phyloP scores from a whole-genome alignment of 441 rosid genomes.

The Pelargonium cotyledonis region DNA sequence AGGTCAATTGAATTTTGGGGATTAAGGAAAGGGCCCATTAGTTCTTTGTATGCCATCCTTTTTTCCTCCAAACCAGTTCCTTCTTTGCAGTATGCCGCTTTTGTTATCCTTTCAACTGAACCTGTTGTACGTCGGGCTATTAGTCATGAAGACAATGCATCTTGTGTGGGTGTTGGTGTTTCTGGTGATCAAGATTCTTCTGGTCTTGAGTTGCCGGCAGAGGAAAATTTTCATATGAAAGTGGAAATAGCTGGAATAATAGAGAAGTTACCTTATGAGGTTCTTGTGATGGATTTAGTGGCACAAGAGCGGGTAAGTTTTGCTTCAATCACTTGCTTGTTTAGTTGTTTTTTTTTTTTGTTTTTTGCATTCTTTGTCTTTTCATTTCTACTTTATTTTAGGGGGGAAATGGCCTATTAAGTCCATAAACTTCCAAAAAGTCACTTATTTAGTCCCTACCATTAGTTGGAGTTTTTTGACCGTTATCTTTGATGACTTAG shows the following conservation, averaged over 20 bases:
- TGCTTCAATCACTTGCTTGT: slow-evolving; percentile 15
- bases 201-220: slow-evolving; percentile 38
- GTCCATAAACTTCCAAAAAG: no score
- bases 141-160: slow-evolving; percentile 38
- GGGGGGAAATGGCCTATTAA: not conserved
- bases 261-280: slow-evolving; percentile 55
- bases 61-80: slow-evolving; percentile 66
- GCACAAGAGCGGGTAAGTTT: slow-evolving; percentile 65
- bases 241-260: slow-evolving; percentile 65
- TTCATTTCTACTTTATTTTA: not conserved
- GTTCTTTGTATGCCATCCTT: slow-evolving; percentile 73
- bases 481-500: no score
- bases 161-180: slow-evolving; percentile 33
- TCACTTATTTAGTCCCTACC: no score
- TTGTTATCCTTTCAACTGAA: slow-evolving; percentile 67
- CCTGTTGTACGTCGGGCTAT: slow-evolving; percentile 71
- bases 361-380: not conserved
- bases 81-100: slow-evolving; percentile 76
- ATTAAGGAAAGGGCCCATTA: slow-evolving; percentile 66
- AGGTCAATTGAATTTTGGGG: slow-evolving; percentile 92
- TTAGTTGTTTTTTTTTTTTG: not conserved
- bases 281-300: slow-evolving; percentile 67
- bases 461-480: no score
- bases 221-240: slow-evolving; percentile 49
- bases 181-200: slow-evolving; percentile 38